These are phyloP conservation scores for Ophiostoma piceae DNA, from an alignment of 2,329 filamentous ascomycete genomes.

Conservation along the genomic window DNA sequence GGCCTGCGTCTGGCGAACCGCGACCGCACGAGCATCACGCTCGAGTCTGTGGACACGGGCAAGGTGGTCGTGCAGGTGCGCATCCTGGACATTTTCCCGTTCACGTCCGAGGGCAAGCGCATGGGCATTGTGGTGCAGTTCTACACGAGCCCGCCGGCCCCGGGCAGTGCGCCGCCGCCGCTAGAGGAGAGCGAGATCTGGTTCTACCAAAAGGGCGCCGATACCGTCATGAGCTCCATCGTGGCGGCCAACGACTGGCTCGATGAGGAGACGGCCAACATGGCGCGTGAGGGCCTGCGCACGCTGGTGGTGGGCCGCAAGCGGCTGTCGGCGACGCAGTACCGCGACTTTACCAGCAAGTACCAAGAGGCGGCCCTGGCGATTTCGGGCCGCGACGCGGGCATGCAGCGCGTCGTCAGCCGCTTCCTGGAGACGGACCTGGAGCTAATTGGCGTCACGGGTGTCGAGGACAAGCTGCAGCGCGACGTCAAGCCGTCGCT, in stretches of 20 bases:
- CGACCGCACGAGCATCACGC: conserved; percentile 77
- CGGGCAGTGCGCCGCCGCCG: conserved; percentile 42
- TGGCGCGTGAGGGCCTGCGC: conserved; percentile 92
- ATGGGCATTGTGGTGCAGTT: conserved; percentile 98
- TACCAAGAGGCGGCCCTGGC: conserved; percentile 77
- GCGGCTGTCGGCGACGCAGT: conserved; percentile 70
- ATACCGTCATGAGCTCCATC: conserved; percentile 96
- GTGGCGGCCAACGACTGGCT: conserved; percentile 97
- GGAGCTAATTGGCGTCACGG: conserved; percentile 92
- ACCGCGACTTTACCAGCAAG: conserved; percentile 68
- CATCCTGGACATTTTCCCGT: conserved; percentile 92
- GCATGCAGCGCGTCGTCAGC: conserved; percentile 73
- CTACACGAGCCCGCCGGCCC: conserved; percentile 30
- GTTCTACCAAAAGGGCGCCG: conserved; percentile 98
- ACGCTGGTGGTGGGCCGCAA: conserved; percentile 95
- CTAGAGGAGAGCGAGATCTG: conserved; percentile 69
- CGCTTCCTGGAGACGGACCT: conserved; percentile 81
- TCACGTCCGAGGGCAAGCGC: conserved; percentile 94
- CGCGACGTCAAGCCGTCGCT: conserved; percentile 92
- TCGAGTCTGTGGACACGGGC: conserved; percentile 71
- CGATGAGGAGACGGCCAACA: conserved; percentile 98
- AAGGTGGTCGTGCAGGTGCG: conserved; percentile 74
- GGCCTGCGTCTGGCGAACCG: conserved; percentile 79
- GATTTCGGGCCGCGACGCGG: conserved; percentile 71
- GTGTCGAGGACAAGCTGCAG: conserved; percentile 95